These are phyloP conservation scores for Mycena filopes DNA, from an alignment of 768 basidiomycete genomes.

Conservation along the genomic window DNA sequence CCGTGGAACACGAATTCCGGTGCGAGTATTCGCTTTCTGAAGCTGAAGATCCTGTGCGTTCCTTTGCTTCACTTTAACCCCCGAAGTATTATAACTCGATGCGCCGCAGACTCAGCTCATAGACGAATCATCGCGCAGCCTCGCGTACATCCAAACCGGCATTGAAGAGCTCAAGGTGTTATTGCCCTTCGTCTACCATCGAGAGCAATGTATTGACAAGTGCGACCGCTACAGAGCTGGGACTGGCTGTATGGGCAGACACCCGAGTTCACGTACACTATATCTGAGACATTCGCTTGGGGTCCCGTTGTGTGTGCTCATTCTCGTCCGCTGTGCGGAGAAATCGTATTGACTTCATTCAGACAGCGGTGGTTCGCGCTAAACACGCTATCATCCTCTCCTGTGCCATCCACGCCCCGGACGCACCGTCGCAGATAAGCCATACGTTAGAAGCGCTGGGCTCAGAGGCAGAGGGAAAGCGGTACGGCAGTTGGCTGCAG, in stretches of 20 bases:
- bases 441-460: background rate
- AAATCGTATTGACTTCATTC: background rate
- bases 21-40: slow-evolving; percentile 60
- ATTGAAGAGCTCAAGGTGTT: slow-evolving; percentile 78
- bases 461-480: background rate
- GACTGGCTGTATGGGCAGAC: slow-evolving; percentile 94
- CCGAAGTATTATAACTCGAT: background rate
- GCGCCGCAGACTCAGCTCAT: slow-evolving; percentile 15
- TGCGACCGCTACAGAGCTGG: slow-evolving; percentile 77
- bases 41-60: slow-evolving; percentile 36
- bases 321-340: background rate
- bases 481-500: slow-evolving; percentile 15
- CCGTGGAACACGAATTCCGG: slow-evolving; percentile 76
- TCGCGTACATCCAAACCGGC: slow-evolving; percentile 73
- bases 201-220: slow-evolving; percentile 2
- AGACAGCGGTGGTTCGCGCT: slow-evolving; percentile 21
- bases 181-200: background rate
- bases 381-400: slow-evolving; percentile 28
- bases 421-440: background rate
- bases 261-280: slow-evolving; percentile 78
- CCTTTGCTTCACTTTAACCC: background rate
- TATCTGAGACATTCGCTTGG: slow-evolving; percentile 59
- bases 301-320: slow-evolving; percentile 56
- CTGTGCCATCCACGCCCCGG: slow-evolving; percentile 16
- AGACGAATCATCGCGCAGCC: slow-evolving; percentile 34